Evolutionary conservation across 1,284 basidiomycete genomes (phyloP), one percentile per base, ranked within the genome.

Genomic region (Trichosporon coremiiforme): DNA sequence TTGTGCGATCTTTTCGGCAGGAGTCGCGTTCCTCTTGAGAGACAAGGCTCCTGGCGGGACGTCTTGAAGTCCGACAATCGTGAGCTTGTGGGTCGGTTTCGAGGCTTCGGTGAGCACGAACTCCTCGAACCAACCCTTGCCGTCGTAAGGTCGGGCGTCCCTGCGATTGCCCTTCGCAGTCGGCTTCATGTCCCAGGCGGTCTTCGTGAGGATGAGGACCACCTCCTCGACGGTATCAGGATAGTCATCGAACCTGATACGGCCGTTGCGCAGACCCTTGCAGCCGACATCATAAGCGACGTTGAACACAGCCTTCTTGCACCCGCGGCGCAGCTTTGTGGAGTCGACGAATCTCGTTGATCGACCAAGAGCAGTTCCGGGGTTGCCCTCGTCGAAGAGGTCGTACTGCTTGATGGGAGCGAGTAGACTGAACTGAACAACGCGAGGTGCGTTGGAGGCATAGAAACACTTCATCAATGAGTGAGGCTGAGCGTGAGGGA

Each of bases 241-340:
- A 8, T 25, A 25, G 3, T 22, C 50, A 25, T 53, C n/a, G 20
- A 53, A 25, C 3, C 50, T 20, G 25, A 53, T 53, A 10, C 50
- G 50, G 20, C 50, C 50, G 10, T 53, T 53, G 12, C 50, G 50
- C n/a, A 53, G 9, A 4, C 50, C 50, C 9, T 22, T 25, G 50
- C 50, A 53, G 50, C 50, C 50, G 50, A 53, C 50, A 22, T 53
- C 50, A 8, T 53, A 53, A 4, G 50, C 50, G 12, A 53, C 50
- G 50, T 53, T 53, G 20, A 53, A 22, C 3, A 53, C 50, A 8
- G 22, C 20, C 50, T 53, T 53, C 50, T 25, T 53, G 17, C 50
- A 53, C 8, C 50, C 50, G 6, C 20, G n/a, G 15, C 50, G 50
- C 50, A 53, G 4, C 10, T 53, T 53, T 7, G 22, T 25, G 22